Conservation (phyloP, 331 rosid genomes). For the Rosa hybrid region DNA sequence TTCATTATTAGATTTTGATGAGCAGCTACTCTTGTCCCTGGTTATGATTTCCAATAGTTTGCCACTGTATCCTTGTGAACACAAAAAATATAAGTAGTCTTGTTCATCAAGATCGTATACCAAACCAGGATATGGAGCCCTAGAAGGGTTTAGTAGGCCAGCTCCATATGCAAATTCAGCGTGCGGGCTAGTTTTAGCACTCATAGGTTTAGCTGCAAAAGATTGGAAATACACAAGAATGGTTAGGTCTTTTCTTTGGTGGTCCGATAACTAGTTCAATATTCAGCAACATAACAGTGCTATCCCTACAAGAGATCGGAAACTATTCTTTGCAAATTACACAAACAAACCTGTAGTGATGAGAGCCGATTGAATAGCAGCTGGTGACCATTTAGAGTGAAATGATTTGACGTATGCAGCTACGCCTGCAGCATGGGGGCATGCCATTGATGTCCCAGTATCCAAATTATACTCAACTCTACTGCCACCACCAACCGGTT, state of each 20-base stretch:
- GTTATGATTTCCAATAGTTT: constrained; percentile 1
- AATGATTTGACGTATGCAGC: constrained; percentile 32
- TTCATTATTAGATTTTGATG: not conserved
- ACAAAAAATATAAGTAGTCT: constrained; percentile 26
- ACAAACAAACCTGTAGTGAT: constrained; percentile 17
- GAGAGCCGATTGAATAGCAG: constrained; percentile 32
- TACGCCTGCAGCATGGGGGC: constrained; percentile 16
- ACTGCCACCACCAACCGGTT: not conserved
- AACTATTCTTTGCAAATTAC: too few relatives aligned
- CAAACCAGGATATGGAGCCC: constrained; percentile 25
- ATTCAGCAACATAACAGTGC: too few relatives aligned
- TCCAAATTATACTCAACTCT: too few relatives aligned
- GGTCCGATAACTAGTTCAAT: too few relatives aligned
- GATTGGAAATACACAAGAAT: not conserved
- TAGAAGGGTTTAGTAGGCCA: constrained; percentile 24
- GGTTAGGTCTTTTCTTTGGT: not conserved
- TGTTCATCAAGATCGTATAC: constrained; percentile 15
- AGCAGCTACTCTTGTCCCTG: constrained; percentile 4
- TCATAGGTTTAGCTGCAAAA: constrained; percentile 15
- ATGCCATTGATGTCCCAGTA: constrained; percentile 26
- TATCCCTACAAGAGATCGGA: too few relatives aligned
- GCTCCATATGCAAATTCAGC: constrained; percentile 43
- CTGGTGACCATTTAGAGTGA: constrained; percentile 38
- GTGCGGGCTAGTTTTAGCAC: not conserved
- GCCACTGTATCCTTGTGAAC: constrained; percentile 32